Percentiles rank a stretch among this genome's conserved stretches.
phyloP scores from a whole-genome alignment of 1,284 basidiomycete genomes.

The Austroboletus niveus region DNA sequence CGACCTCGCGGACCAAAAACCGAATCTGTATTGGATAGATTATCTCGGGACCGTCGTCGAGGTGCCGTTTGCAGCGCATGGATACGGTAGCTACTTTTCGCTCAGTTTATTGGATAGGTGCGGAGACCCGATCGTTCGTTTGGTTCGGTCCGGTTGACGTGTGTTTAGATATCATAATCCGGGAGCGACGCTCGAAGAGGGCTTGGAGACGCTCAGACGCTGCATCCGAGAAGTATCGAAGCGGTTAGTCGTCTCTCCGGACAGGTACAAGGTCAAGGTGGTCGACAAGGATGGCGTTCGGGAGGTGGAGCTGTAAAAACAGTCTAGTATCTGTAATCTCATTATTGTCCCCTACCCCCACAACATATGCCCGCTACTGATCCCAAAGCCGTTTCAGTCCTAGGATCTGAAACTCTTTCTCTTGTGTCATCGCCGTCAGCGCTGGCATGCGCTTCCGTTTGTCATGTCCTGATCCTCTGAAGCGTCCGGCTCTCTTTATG shows the following conservation, averaged over 20 bases:
- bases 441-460: too few species aligned
- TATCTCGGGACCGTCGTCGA: slow-evolving; percentile 88
- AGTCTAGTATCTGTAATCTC: too few species aligned
- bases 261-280: slow-evolving; percentile 84
- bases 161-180: slow-evolving; percentile 76
- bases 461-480: too few species aligned
- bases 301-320: slow-evolving; percentile 63
- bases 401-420: too few species aligned
- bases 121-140: slow-evolving; percentile 14
- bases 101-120: slow-evolving; percentile 90
- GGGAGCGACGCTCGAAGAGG: slow-evolving; percentile 80
- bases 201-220: slow-evolving; percentile 77
- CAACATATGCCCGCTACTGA: too few species aligned
- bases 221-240: slow-evolving; percentile 89
- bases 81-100: slow-evolving; percentile 92
- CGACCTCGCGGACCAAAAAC: slow-evolving; percentile 65
- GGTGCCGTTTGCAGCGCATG: slow-evolving; percentile 94
- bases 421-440: too few species aligned
- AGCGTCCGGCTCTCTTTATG: too few species aligned
- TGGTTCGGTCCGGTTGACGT: slow-evolving; percentile 6
- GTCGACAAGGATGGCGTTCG: slow-evolving; percentile 89
- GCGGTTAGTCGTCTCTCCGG: slow-evolving; percentile 81
- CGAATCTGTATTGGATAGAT: slow-evolving; percentile 95
- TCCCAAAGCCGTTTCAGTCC: too few species aligned
- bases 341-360: too few species aligned